Evolutionary conservation across 768 basidiomycete genomes (phyloP).

Genomic region (Lactifluus volemus): DNA sequence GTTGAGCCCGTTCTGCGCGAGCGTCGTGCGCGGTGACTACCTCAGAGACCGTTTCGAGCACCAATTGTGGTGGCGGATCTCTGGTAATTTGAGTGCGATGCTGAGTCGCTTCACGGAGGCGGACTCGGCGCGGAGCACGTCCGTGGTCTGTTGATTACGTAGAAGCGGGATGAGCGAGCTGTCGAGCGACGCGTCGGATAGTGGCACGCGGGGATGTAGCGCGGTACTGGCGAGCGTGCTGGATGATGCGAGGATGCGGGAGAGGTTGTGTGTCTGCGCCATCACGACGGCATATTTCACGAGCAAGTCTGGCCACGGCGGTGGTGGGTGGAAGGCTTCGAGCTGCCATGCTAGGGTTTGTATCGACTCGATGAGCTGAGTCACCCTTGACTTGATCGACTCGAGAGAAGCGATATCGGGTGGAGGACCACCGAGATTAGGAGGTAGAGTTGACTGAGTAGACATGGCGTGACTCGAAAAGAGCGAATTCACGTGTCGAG

Average conservation of each 20-base stretch:
- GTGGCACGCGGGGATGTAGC: slow-evolving; percentile 49
- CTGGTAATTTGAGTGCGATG: slow-evolving; percentile 42
- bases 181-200: slow-evolving; percentile 63
- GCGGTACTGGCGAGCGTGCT: slow-evolving; percentile 59
- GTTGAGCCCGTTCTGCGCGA: slow-evolving; percentile 67
- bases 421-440: slow-evolving; percentile 4
- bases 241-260: slow-evolving; percentile 46
- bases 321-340: slow-evolving; percentile 48
- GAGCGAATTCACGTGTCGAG: slow-evolving; percentile 7
- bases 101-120: slow-evolving; percentile 63
- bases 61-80: slow-evolving; percentile 20
- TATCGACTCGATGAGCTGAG: slow-evolving; percentile 74
- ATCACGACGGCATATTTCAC: slow-evolving; percentile 80
- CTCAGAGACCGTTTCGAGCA: slow-evolving; percentile 28
- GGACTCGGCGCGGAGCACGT: slow-evolving; percentile 63
- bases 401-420: slow-evolving; percentile 37
- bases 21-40: slow-evolving; percentile 61
- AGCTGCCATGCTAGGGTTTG: slow-evolving; percentile 53
- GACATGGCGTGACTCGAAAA: background rate
- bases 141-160: slow-evolving; percentile 71
- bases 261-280: slow-evolving; percentile 74
- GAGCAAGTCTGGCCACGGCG: slow-evolving; percentile 78
- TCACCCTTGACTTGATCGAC: slow-evolving; percentile 66
- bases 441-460: slow-evolving; percentile 1
- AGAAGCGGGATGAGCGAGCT: slow-evolving; percentile 64